phyloP scores from a whole-genome alignment of 352 stramenopile species.

The Phytophthora melonis region DNA sequence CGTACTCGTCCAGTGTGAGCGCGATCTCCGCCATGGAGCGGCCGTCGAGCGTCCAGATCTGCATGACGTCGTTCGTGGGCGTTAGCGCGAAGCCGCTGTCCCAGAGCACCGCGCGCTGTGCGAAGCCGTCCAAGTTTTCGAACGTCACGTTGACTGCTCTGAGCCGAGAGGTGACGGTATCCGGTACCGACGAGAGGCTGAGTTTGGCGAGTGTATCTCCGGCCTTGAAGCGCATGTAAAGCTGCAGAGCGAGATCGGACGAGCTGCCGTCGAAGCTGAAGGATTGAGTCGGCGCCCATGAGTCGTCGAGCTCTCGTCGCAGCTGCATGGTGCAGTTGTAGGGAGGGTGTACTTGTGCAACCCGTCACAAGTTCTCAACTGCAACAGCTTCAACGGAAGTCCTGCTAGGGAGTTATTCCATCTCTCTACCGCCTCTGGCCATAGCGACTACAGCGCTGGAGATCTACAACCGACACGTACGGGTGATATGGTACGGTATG shows the following conservation, averaged over 20 bases:
- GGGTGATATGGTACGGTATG: neutral
- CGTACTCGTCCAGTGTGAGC: conserved; percentile 33
- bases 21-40: conserved; percentile 45
- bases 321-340: neutral
- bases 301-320: conserved; percentile 14
- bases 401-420: neutral
- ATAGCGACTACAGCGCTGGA: neutral
- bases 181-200: conserved; percentile 21
- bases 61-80: conserved; percentile 18
- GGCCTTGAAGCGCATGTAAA: conserved; percentile 29
- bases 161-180: conserved; percentile 34
- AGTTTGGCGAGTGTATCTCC: conserved; percentile 23
- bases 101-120: conserved; percentile 69
- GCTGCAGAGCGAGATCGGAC: conserved; percentile 45
- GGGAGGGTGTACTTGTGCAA: neutral
- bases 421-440: conserved; percentile 10
- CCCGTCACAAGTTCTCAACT: conserved; percentile 18
- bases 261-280: conserved; percentile 39
- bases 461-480: conserved; percentile 2
- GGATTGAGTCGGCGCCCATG: conserved; percentile 22
- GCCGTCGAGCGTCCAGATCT: conserved; percentile 41
- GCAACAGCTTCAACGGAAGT: neutral
- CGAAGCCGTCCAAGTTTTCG: conserved; percentile 35
- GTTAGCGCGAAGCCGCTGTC: conserved; percentile 55
- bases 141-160: conserved; percentile 25